phyloP scores from a whole-genome alignment of 257 asterid species.

The Anisodus tanguticus region DNA sequence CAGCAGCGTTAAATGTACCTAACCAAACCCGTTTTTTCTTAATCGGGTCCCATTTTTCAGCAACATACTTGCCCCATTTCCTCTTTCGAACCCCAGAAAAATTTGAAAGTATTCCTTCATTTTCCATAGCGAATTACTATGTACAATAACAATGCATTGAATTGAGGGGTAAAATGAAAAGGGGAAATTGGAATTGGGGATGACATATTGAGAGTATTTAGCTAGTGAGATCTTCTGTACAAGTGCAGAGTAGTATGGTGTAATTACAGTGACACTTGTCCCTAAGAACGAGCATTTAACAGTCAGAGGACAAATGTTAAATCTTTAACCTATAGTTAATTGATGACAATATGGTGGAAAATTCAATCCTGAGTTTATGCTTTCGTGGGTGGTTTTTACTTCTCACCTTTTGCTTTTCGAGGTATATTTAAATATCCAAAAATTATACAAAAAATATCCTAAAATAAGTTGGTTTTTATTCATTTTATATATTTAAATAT shows the following conservation, averaged over 20 bases:
- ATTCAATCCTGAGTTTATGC: too few relatives aligned
- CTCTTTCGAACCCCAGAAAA: constrained; percentile 27
- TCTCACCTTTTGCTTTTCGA: too few relatives aligned
- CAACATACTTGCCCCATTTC: not conserved
- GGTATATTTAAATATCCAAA: too few relatives aligned
- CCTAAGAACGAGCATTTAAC: not conserved
- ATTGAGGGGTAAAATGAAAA: not conserved
- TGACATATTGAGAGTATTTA: not conserved
- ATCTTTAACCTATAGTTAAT: too few relatives aligned
- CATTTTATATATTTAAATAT: too few relatives aligned
- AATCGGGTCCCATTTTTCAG: constrained; percentile 21
- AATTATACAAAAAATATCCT: too few relatives aligned
- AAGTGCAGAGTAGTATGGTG: not conserved
- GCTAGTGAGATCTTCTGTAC: not conserved
- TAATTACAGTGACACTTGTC: constrained; percentile 15
- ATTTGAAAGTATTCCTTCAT: not conserved
- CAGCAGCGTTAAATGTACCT: not conserved
- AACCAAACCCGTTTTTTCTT: not conserved
- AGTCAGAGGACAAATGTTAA: not conserved
- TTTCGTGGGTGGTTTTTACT: too few relatives aligned
- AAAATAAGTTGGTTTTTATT: too few relatives aligned
- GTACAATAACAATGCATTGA: not conserved
- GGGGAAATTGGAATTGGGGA: not conserved
- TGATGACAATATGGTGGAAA: too few relatives aligned
- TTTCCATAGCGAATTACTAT: not conserved